These are phyloP conservation scores for Coemansia sp. DNA, from an alignment of 192 early-diverging fungal genomes.

Conservation along the genomic window DNA sequence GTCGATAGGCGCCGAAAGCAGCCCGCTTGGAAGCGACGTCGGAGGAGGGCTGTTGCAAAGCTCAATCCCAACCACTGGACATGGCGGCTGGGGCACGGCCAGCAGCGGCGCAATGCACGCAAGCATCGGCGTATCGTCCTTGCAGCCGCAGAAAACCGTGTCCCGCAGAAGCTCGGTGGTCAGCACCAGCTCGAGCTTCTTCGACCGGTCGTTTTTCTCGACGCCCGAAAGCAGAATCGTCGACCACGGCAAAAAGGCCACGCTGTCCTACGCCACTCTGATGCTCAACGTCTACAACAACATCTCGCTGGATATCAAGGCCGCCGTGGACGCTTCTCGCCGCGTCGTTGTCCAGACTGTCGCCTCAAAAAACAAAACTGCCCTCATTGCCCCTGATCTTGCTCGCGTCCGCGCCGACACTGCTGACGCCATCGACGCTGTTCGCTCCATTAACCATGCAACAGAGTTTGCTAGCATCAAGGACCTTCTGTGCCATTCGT, in stretches of 20 bases:
- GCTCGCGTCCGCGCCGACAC: slow-evolving; percentile 42
- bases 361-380: slow-evolving; percentile 25
- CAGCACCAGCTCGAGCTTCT: slow-evolving; percentile 56
- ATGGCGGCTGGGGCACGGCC: slow-evolving; percentile 5
- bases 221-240: slow-evolving; percentile 49
- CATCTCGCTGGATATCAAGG: slow-evolving; percentile 45
- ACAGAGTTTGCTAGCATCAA: slow-evolving; percentile 39
- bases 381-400: slow-evolving; percentile 34
- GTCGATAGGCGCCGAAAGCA: slow-evolving; percentile 10
- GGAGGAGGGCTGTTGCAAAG: not conserved
- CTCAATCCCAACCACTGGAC: not conserved
- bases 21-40: not conserved
- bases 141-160: slow-evolving; percentile 20
- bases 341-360: slow-evolving; percentile 46
- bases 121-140: slow-evolving; percentile 5
- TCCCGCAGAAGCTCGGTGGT: slow-evolving; percentile 54
- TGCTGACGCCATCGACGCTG: slow-evolving; percentile 35
- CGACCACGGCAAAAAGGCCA: slow-evolving; percentile 41
- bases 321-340: slow-evolving; percentile 38
- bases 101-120: slow-evolving; percentile 5
- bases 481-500: slow-evolving; percentile 48
- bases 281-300: slow-evolving; percentile 57
- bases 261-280: slow-evolving; percentile 49
- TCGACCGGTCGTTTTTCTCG: slow-evolving; percentile 54
- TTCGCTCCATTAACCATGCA: slow-evolving; percentile 19